Evolutionary conservation across 1,284 basidiomycete genomes (phyloP), one percentile per base, ranked within the genome.

Genomic region (Sanguinoderma infundibulare): DNA sequence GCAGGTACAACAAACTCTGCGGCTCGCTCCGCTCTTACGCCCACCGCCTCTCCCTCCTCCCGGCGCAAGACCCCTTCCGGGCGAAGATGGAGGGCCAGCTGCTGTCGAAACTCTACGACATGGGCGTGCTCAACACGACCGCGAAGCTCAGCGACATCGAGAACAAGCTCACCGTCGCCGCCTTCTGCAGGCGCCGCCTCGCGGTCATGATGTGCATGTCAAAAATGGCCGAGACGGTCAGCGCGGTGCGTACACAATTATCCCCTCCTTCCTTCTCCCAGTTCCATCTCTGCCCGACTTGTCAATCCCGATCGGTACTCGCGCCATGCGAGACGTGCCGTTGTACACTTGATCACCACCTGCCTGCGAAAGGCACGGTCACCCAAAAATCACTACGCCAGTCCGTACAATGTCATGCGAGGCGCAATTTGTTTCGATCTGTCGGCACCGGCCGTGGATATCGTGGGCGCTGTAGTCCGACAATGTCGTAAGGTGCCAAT

Each of bases 191-290:
- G 49, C 80, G 98, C 28, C 85, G 98, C 15, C 82, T 99, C 14
- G 95, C 95, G 2, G 97, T 99, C 26, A 89, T 98, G 67, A 91
- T 97, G 84, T 95, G 94, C 74, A 86, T 92, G 78, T 81, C 91
- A 53, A 97, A 96, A 75, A 98, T 99, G 96, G 87, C 94, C 2
- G 93, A 98, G 79, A 94, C 94, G 0, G 95, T 99, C 65, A 95
- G 93, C 71, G 93, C 96, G 57, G 95, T 96, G 72, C 63, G 92
- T 87, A n/a, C 24, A 5, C 10, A 5, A 26, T 46, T 26, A 46
- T 15, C 42, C 6, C 24, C 42, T 51, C 15, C 57, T 51, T 63
- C 44, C 46, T 57, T 63, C 17, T 42, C 22, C 17, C 38, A 26
- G 17, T 28, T 26, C 36, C 15, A 32, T 10, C 7, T 14, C 35